Percentiles rank a stretch among this genome's conserved stretches.
Conservation (phyloP, 225 moss, liverwort and hornwort species). For the Climacium dendroides region DNA sequence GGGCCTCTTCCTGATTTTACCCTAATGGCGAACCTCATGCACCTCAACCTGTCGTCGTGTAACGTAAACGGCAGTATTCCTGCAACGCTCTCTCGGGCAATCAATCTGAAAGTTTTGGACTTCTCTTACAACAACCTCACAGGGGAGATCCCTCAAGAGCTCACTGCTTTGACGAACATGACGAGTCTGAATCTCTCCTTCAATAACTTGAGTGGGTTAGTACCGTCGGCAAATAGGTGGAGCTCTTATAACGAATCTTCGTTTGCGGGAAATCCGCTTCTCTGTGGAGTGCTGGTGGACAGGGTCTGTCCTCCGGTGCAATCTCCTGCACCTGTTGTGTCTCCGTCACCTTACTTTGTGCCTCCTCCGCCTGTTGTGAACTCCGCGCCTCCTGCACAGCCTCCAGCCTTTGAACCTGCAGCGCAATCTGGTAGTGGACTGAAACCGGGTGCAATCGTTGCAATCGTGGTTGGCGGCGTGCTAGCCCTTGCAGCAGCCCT, state of each 20-base stretch:
- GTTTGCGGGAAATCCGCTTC: slow-evolving; percentile 29
- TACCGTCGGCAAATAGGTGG: slow-evolving; percentile 26
- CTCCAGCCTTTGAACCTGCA: neutral
- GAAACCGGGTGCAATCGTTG: slow-evolving; percentile 7
- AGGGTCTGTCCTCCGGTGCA: neutral
- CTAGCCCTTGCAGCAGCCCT: slow-evolving; percentile 5
- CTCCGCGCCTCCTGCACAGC: neutral
- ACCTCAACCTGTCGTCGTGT: slow-evolving; percentile 43
- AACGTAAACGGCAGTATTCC: slow-evolving; percentile 32
- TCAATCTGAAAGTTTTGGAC: slow-evolving; percentile 24
- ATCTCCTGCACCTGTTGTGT: neutral
- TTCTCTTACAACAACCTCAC: slow-evolving; percentile 38
- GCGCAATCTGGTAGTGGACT: neutral
- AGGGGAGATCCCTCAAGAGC: slow-evolving; percentile 27
- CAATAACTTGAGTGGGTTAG: slow-evolving; percentile 30
- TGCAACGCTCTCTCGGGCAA: neutral
- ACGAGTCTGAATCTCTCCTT: slow-evolving; percentile 25
- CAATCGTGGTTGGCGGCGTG: slow-evolving; percentile 13
- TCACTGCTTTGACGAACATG: slow-evolving; percentile 10
- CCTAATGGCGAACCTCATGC: slow-evolving; percentile 3
- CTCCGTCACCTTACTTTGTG: neutral
- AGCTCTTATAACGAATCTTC: slow-evolving; percentile 1
- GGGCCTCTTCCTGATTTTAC: slow-evolving; percentile 15
- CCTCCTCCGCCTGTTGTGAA: neutral
- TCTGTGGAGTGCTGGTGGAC: slow-evolving; percentile 32